Base-by-base conservation (phyloP, 2,329 filamentous ascomycete genomes). In the Calonectria naviculata region DNA sequence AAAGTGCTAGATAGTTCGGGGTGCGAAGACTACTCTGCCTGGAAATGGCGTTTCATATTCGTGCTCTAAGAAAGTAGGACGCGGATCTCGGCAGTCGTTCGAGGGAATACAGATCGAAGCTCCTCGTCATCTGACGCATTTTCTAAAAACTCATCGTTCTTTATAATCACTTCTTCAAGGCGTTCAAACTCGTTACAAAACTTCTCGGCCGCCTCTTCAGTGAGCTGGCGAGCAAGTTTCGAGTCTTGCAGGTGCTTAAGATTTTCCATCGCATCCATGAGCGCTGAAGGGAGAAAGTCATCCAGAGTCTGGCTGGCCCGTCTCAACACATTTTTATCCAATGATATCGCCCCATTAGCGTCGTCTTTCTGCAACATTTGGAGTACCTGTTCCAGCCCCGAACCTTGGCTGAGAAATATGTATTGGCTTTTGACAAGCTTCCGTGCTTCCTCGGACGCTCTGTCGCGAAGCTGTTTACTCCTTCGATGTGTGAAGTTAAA, bases 191-290 rank as follows among this genome's bases (percentile, higher is more conserved):
- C 94, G 36, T 89, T 88, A 75, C 95, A 97, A 83, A 99, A 99
- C 65, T 86, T 88, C 76, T 94, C 92, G 0, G 95, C 94, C 0
- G 95, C 96, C 74, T 93, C 90, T 77, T 97, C 94, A 0, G 94
- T 97, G 60, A 98, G 90, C 56, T 92, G 87, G 58, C 94, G 90
- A 17, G 93, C 93, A 68, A 97, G 84, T 13, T 87, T 88, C 1
- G 93, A 90, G 78, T 94, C 93, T 72, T 93, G 91, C 1, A 99
- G 84, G 47, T 90, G 87, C 74, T 92, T 93, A 29, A 98, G 83
- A 71, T 95, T 94, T 62, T 97, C 93, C 76, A 94, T 91, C 3
- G 95, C 95, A 80, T 99, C 97, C 87, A 98, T 96, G 34, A 98
- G 88, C 3, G 96, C 97, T 1, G 95, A 97, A 0, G 97, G 95